Conservation (phyloP, 2,329 filamentous ascomycete species). For the Zymoseptoria pseudotritici region DNA sequence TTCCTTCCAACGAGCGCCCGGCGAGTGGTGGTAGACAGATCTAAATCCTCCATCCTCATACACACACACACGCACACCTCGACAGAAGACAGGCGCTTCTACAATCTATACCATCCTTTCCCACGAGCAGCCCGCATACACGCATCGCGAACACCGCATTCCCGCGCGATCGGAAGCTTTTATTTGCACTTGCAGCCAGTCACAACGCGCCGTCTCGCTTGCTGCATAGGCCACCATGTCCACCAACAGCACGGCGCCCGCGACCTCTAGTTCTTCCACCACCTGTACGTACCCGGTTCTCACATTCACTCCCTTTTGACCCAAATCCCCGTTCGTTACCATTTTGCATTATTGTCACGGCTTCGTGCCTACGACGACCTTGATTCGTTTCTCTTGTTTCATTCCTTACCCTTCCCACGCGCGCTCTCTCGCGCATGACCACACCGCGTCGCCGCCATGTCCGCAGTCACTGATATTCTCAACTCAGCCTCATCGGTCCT, state of each 20-base stretch:
- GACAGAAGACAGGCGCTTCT: background rate
- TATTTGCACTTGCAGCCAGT: background rate
- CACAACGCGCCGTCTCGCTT: background rate
- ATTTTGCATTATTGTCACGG: background rate
- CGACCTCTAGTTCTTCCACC: background rate
- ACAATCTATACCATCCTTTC: background rate
- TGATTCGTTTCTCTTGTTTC: background rate
- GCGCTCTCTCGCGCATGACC: background rate
- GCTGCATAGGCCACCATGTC: background rate
- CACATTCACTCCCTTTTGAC: background rate
- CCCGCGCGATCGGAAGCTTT: background rate
- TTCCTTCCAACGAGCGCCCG: background rate
- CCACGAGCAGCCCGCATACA: background rate
- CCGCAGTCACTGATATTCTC: background rate
- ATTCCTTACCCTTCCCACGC: background rate
- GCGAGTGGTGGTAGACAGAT: background rate
- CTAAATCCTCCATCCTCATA: background rate
- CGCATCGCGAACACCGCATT: background rate
- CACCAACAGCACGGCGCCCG: background rate
- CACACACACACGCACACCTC: background rate
- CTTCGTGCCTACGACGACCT: background rate
- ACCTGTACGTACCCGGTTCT: background rate
- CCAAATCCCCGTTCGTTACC: background rate
- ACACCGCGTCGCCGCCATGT: background rate
- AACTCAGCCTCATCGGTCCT: constrained; percentile 5